Evolutionary conservation across 2,329 filamentous ascomycete species (phyloP), one percentile per base, ranked within the genome.

Genomic region (Colletotrichum tropicicola): DNA sequence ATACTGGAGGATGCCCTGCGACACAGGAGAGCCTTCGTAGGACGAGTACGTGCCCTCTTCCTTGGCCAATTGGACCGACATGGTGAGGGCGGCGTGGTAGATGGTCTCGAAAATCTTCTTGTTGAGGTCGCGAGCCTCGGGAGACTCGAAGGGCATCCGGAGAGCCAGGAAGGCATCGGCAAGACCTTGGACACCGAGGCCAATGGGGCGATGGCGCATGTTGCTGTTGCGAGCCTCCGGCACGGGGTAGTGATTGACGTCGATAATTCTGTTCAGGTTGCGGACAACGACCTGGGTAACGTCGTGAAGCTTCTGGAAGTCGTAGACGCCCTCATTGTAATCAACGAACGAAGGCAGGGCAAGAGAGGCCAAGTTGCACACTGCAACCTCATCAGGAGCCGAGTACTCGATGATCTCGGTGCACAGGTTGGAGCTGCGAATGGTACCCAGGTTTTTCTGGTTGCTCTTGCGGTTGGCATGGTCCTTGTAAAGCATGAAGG

Each of bases 401-500:
- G 87, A 97, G 85, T 98, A 99, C 84, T 99, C 96, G 70, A 99
- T 88, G 73, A 99, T 99, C 82, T 99, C 96, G 53, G 95, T 98
- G 89, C 96, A 99, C 51, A 99, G 87, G 81, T 99, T 99, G 75
- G 96, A 99, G 86, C 93, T 98, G 80, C 94, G 94, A 73, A 99
- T 99, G 68, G 94, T 98, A 70, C 96, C 96, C 30, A 99, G 87
- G 82, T 99, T 99, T 91, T 99, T 98, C 85, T 99, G 96, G 88
- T 99, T 99, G 87, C 94, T 98, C 91, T 99, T 99, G 79, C 90
- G 90, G 89, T 99, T 99, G 89, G 92, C 95, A 75, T 91, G 88
- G 82, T 99, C 96, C 87, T 99, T 99, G 90, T 99, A 99, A 66
- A 98, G 90, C 93, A 99, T 99, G 83, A 97, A 99, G 51, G 96